Evolutionary conservation across 371 early-diverging fungal genomes (phyloP), one percentile per base, ranked within the genome.

Genomic region (Mucor saturninus): DNA sequence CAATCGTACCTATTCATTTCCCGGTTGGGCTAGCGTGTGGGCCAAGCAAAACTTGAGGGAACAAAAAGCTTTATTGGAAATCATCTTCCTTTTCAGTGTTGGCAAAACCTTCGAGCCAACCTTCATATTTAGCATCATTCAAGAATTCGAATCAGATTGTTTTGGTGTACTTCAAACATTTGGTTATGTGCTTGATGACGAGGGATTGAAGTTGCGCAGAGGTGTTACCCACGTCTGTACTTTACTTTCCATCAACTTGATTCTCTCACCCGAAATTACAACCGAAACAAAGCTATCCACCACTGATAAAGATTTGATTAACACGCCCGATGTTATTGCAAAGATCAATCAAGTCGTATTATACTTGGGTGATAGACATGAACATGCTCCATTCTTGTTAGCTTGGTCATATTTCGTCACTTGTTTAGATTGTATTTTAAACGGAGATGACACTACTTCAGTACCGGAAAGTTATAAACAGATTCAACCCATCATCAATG

Each of bases 381-480:
- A 67, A 32, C 77, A 79, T 45, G 56, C 79, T 14, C 62, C 64
- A 9, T 68, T 74, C 15, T 55, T 81, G 31, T 52, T 81, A n/a
- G 70, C 75, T 11, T 81, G 82, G 82, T 76, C 82, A 1, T 75
- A 64, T 39, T 67, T 81, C 38, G 64, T 81, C 5, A 54, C 58
- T 29, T 55, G 56, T 49, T 21, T 75, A 2, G 63, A 73, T 29
- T 31, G 39, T n/a, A 49, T 66, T 3, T 15, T 66, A 1, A 29
- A 52, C 15, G 62, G 31, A 9, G 61, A 64, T 2, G 30, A 32
- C 4, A 5, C 53, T 21, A 56, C 53, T 26, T 6, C 42, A 14
- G 35, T 53, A 48, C 65, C 69, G 8, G 7, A 50, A 0, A 60
- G 59, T 15, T 75, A 75, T 46, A 52, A 2, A 11, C 32, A 35